Evolutionary conservation across 2,329 filamentous ascomycete genomes (phyloP).

Genomic region (Pseudocercospora musae): DNA sequence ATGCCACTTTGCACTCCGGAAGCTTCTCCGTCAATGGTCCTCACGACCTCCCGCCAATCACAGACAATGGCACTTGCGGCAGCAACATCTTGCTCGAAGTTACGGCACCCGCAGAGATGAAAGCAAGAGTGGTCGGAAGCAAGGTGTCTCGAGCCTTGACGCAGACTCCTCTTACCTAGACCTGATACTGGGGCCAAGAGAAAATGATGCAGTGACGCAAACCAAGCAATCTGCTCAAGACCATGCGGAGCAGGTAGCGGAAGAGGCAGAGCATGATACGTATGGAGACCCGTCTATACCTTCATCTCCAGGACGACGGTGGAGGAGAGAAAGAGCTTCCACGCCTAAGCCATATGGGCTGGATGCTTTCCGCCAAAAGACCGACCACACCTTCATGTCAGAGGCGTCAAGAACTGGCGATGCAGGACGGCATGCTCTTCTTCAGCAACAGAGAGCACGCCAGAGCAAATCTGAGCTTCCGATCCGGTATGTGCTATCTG

Average conservation of each 20-base stretch:
- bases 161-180: slow-evolving; percentile 10
- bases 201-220: neutral
- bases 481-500: neutral
- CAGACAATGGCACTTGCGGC: slow-evolving; percentile 6
- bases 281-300: neutral
- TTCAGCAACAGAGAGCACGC: neutral
- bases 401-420: neutral
- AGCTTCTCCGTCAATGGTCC: slow-evolving; percentile 20
- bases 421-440: neutral
- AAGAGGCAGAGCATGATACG: neutral
- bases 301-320: neutral
- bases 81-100: slow-evolving; percentile 6
- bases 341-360: neutral
- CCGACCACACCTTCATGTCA: neutral
- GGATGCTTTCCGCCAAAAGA: neutral
- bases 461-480: neutral
- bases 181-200: slow-evolving; percentile 3
- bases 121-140: too few species aligned
- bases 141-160: slow-evolving; percentile 4
- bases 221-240: neutral
- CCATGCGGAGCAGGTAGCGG: neutral
- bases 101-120: slow-evolving; percentile 12
- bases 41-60: slow-evolving; percentile 3
- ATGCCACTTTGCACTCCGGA: slow-evolving; percentile 28
- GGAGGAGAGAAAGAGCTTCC: neutral